Evolutionary conservation across 148 eudicot genomes (phyloP), one percentile per base, ranked within the genome.

Genomic region (Rhododendron henanense): DNA sequence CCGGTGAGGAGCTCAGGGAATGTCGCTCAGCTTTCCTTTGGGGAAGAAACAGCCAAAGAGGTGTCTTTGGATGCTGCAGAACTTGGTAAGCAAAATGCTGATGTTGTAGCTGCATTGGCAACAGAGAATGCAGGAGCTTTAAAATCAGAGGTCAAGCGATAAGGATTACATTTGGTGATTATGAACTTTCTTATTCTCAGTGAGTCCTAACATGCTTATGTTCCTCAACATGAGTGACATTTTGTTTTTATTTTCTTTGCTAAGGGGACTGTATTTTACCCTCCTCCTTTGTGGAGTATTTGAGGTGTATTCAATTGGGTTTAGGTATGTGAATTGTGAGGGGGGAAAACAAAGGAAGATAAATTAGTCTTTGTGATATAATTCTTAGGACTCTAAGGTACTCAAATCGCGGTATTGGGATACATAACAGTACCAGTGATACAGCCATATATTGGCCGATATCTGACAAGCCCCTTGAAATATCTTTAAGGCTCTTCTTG

Each of bases 71-170:
- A 88, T 87, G 87, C 90, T 63, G 91, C 95, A 82, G 92, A 93
- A 85, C 93, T 91, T 87, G 91, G 84, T 76, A 95, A 94, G 88
- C 90, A 91, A 87, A 92, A 91, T 79, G 94, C 92, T 88, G 98
- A 93, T 91, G 86, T 92, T 85, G 96, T 94, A 87, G 91, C 92
- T 84, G 88, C 88, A 79, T 69, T 92, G 89, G 91, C 92, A 5
- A 90, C 87, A 85, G 95, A 94, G 90, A 91, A 85, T 85, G 92
- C 88, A 85, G 94, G 88, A 86, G 87, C 88, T 37, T 90, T 90
- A 88, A 90, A 88, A 79, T 88, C 91, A 84, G 98, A 97, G 87
- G 86, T 91, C 78, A 94, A 90, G 87, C 92, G 91, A 98, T 95
- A 92, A 84, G 93, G 85, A n/a, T 35, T 73, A 50, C 45, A 51